Evolutionary conservation across 192 early-diverging fungal species (phyloP).

Genomic region (Hyaloraphidium curvatum): DNA sequence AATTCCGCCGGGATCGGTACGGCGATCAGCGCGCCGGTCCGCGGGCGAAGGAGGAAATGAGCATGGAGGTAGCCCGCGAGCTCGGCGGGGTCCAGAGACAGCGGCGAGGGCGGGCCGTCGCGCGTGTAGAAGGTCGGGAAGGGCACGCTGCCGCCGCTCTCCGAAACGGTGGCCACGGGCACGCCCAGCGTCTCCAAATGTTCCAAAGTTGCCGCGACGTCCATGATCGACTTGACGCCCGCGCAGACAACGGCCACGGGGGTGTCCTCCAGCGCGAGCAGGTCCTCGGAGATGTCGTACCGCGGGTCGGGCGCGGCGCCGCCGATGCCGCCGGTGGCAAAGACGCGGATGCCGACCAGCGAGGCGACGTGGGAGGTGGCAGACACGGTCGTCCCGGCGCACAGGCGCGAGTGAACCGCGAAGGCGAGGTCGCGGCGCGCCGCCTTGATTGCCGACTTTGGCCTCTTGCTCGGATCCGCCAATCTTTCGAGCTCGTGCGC

Average conservation of each 20-base stretch:
- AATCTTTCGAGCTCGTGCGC: slow-evolving; percentile 36
- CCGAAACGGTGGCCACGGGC: slow-evolving; percentile 59
- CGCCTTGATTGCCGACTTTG: neutral
- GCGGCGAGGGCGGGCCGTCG: neutral
- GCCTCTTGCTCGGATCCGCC: slow-evolving; percentile 25
- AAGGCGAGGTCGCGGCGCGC: neutral
- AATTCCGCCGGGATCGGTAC: slow-evolving; percentile 66
- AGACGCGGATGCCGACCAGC: slow-evolving; percentile 64
- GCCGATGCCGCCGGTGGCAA: slow-evolving; percentile 95
- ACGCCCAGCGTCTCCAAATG: slow-evolving; percentile 73
- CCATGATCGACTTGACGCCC: slow-evolving; percentile 90
- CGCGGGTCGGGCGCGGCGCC: slow-evolving; percentile 79
- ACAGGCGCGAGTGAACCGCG: neutral
- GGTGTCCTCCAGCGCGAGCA: slow-evolving; percentile 74
- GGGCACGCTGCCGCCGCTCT: slow-evolving; percentile 5
- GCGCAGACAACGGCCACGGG: slow-evolving; percentile 92
- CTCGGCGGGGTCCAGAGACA: neutral
- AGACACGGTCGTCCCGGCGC: slow-evolving; percentile 62
- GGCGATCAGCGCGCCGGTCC: slow-evolving; percentile 66
- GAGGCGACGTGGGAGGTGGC: slow-evolving; percentile 79
- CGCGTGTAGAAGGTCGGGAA: slow-evolving; percentile 88
- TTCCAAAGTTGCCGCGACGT: slow-evolving; percentile 80
- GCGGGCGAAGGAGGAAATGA: slow-evolving; percentile 37
- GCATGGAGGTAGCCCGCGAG: slow-evolving; percentile 8
- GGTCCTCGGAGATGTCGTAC: slow-evolving; percentile 73